phyloP scores from a whole-genome alignment of 768 basidiomycete species.

The Amanita inopinata region DNA sequence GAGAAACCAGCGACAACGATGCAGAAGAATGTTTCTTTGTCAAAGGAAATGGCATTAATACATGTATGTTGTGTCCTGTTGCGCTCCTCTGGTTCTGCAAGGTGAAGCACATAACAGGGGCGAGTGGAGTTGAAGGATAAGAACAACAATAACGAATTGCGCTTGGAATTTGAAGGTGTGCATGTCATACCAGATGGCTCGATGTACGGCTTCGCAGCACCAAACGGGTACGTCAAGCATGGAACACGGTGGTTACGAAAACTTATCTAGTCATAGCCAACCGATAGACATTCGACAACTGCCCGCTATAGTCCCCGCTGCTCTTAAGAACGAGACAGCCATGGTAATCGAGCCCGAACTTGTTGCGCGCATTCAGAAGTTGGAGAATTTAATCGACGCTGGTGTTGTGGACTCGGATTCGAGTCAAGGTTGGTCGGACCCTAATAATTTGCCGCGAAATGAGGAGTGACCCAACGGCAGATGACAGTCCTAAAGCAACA shows the following conservation, averaged over 20 bases:
- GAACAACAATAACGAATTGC: constrained; percentile 43
- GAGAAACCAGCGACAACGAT: constrained; percentile 41
- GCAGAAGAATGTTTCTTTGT: constrained; percentile 23
- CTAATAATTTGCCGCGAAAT: background rate
- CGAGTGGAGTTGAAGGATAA: constrained; percentile 57
- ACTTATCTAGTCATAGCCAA: constrained; percentile 24
- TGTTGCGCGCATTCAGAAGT: constrained; percentile 41
- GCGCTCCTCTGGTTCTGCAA: constrained; percentile 1
- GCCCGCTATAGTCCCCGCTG: constrained; percentile 54
- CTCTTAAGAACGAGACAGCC: constrained; percentile 47
- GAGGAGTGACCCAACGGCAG: constrained; percentile 20
- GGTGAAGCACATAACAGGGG: constrained; percentile 35
- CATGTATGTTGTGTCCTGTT: constrained; percentile 41
- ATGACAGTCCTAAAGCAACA: constrained; percentile 35
- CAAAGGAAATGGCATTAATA: constrained; percentile 42
- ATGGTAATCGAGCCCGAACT: constrained; percentile 52
- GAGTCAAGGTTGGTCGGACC: constrained; percentile 20
- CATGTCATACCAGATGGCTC: constrained; percentile 68
- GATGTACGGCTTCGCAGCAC: constrained; percentile 66
- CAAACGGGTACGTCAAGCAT: constrained; percentile 40
- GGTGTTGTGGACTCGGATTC: constrained; percentile 51
- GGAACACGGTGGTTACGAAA: background rate
- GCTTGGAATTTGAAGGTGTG: constrained; percentile 68
- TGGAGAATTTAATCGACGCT: constrained; percentile 56
- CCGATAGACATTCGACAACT: constrained; percentile 57